Base-by-base conservation (phyloP, 495 filamentous ascomycete genomes). In the Talaromyces liani region DNA sequence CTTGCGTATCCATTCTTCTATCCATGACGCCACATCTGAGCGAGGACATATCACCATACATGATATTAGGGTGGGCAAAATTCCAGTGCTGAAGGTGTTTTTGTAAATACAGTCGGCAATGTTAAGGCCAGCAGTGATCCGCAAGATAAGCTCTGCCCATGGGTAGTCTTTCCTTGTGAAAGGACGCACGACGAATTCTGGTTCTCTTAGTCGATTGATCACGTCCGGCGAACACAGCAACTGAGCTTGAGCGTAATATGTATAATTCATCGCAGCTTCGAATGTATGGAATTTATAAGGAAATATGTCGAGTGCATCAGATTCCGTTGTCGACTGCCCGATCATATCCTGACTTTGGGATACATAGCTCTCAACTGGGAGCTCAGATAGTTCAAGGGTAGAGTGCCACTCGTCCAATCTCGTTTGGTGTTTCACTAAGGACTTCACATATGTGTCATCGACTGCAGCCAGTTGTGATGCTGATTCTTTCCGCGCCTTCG, bases 301-400 rank as follows among this genome's bases (percentile, higher is more conserved):
- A 36, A 59, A 8, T 59, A 59, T 59, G 31, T 59, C 57, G 36
- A 59, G 27, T 20, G 33, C 20, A 39, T 59, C 31, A 34, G 18
- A 18, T 27, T 59, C 31, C 3, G 29, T 18, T 34, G 57, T 36
- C 36, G 27, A 39, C 57, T 59, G 29, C 10, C 29, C 18, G 57
- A 18, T 29, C 20, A 41, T 1, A 34, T 59, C 31, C 57, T 22
- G 29, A 34, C 29, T 33, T 10, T 59, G 57, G 16, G 57, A 59
- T 59, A 22, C 31, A 29, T 59, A 59, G 57, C 57, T 59, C n/a
- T 59, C 57, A 36, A 59, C 22, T n/a, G 57, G 57, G 57, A 59
- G 57, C 57, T 59, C 57, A 14, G 27, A 59, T 22, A 59, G 57
- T 14, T 59, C 57, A 22, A 59, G 57, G 20, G n/a, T 39, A 36